A percentile compares a stretch with the other conserved stretches of the same genome.
Evolutionary conservation across 2,329 filamentous ascomycete genomes (phyloP).

Genomic region (Fusarium bulbicola): DNA sequence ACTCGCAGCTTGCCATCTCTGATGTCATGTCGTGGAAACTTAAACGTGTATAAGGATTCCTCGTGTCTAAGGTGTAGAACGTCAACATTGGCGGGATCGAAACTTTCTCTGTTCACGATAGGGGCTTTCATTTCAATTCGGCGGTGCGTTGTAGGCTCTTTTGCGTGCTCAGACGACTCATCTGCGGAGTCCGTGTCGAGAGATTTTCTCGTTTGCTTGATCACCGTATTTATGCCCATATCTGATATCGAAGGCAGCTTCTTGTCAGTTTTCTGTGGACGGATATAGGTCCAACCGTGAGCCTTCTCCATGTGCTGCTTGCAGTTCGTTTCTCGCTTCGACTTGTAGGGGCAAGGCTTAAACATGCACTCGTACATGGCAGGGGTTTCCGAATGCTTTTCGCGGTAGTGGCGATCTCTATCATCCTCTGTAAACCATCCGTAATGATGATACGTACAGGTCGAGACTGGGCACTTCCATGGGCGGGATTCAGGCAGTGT

Average conservation of each 20-base stretch:
- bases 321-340: constrained; percentile 94
- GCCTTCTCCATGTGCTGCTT: constrained; percentile 99
- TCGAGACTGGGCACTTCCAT: constrained; percentile 87
- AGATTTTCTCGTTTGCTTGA: rapidly evolving
- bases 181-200: too few species aligned
- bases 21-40: not conserved
- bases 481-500: constrained; percentile 69
- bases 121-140: rapidly evolving
- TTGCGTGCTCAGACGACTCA: too few species aligned
- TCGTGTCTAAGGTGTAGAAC: not conserved
- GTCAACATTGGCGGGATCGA: rapidly evolving
- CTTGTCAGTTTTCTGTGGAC: constrained; percentile 90
- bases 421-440: constrained; percentile 98
- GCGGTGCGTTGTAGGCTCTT: rapidly evolving
- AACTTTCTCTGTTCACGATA: rapidly evolving
- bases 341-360: constrained; percentile 87
- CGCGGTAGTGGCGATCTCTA: constrained; percentile 92
- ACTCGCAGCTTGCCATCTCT: not conserved
- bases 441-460: constrained; percentile 87
- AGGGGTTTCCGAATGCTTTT: constrained; percentile 87
- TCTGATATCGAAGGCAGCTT: constrained; percentile 50
- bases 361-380: constrained; percentile 84
- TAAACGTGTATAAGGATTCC: rapidly evolving
- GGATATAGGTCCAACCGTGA: constrained; percentile 86
- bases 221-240: not conserved